These are phyloP conservation scores for Collybia mongolica DNA, from an alignment of 768 basidiomycete genomes.

Conservation along the genomic window DNA sequence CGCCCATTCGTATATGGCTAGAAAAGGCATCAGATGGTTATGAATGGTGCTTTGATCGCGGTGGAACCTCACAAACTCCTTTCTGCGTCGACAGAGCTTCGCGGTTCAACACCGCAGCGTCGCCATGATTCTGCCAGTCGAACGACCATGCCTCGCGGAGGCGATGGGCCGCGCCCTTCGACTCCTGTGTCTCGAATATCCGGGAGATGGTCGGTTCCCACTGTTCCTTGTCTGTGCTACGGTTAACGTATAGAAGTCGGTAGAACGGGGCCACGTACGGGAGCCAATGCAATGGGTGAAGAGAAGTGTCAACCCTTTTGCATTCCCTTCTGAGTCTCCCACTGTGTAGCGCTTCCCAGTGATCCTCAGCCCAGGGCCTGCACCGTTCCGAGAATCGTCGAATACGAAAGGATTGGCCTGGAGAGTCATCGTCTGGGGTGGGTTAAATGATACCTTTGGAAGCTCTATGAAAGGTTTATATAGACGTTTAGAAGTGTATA, in stretches of 20 bases:
- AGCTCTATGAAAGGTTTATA: no score
- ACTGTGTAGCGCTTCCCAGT: conserved; percentile 45
- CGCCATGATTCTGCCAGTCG: conserved; percentile 52
- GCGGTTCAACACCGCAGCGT: conserved; percentile 43
- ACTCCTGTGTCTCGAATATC: conserved; percentile 29
- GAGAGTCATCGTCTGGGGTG: neutral
- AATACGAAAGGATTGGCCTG: neutral
- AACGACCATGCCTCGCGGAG: conserved; percentile 51
- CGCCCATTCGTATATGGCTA: conserved; percentile 16
- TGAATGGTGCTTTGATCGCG: neutral
- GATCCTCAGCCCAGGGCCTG: conserved; percentile 29
- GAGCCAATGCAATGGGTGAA: conserved; percentile 48
- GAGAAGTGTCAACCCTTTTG: conserved; percentile 39
- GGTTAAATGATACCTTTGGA: no score
- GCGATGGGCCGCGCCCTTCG: neutral
- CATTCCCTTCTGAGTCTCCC: conserved; percentile 20
- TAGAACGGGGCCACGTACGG: conserved; percentile 29
- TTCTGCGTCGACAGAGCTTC: conserved; percentile 19
- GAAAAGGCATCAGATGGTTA: neutral
- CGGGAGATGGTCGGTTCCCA: conserved; percentile 48
- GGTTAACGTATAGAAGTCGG: neutral
- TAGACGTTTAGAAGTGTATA: no score
- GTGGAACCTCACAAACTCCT: neutral
- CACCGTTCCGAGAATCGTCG: neutral
- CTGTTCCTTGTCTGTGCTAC: conserved; percentile 48